Base-by-base conservation (phyloP, 495 filamentous ascomycete genomes). In the Aspergillus asperescens region DNA sequence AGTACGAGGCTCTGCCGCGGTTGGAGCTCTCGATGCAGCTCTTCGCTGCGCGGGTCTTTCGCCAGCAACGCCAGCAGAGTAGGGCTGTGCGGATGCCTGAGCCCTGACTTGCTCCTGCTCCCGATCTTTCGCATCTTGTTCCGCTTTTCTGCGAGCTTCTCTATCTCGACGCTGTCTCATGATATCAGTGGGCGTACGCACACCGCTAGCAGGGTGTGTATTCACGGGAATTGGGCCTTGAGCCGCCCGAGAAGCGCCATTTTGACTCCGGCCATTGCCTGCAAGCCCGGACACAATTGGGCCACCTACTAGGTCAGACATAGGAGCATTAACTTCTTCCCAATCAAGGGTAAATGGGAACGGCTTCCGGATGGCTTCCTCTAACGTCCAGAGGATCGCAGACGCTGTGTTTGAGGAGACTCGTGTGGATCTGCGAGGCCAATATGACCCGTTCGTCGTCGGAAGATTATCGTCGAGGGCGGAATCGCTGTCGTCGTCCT, bases 271-370 rank as follows among this genome's bases (percentile, higher is more conserved):
- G 42, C 67, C 65, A 58, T 71, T 77, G 49, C 69, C 60, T 40
- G 59, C 64, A 46, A 68, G 56, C 29, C 65, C 70, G 43, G 66
- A 48, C 44, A 65, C 58, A 60, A 67, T 68, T 64, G 72, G 69
- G 53, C 80, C 79, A 61, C 77, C 77, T 64, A 80, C 74, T 61
- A 95, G 74, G 69, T 95, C 87, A 59, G 93, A 85, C 93, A 98
- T 97, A 57, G 84, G 81, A 61, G 92, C 90, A 85, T 90, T 89
- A 77, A 92, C 84, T 76, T 98, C 93, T 48, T 85, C 80, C 37
- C 81, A 76, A 65, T 95, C 90, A 13, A 88, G 78, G 4, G 90
- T 90, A 70, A 98, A 93, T 9, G 82, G 77, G 51, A 90, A 79
- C 1, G 93, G 92, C 32, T 82, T 81, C 43, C 91, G 85, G 43